Evolutionary conservation across 495 filamentous ascomycete species (phyloP), one percentile per base, ranked within the genome.

Genomic region (Tuber umbilicatum): DNA sequence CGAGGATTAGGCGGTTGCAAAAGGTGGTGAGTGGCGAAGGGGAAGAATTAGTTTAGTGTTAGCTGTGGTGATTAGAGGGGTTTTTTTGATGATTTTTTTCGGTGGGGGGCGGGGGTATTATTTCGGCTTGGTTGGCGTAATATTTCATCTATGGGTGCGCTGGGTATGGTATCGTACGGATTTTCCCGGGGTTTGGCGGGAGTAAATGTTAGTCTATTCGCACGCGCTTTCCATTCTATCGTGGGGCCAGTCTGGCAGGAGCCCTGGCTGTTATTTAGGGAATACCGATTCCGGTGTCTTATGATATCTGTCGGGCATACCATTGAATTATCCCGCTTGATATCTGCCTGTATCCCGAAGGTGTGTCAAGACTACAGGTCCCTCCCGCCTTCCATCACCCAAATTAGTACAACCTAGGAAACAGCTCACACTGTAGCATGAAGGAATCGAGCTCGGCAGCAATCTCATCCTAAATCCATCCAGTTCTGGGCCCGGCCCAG

Each of bases 1-100:
- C 89, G 31, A 83, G 85, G 55, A 73, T 78, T 45, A 89, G 88
- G 70, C 73, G 81, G 76, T 83, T 89, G 77, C 73, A 75, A 38
- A 75, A 77, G 68, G 55, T 64, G 27, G 12, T 14, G 55, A 5
- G 14, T 64, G 55, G 27, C 4, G 55, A 35, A n/a, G n/a, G n/a
- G 27, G 27, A 64, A 27, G 55, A 5, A 12, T 31, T 6, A 1
- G 55, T 31, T 35, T 35, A 64, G 55, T 27, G 27, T n/a, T n/a
- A n/a, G n/a, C n/a, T n/a, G 10, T 12, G 50, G 5, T n/a, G 50
- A n/a, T n/a, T n/a, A n/a, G 41, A 10, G 39, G 9, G 23, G 21
- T 50, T 6, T n/a, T n/a, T n/a, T n/a, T n/a, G n/a, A n/a, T n/a
- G n/a, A n/a, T n/a, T n/a, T n/a, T n/a, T n/a, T n/a, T n/a, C n/a